phyloP scores from a whole-genome alignment of 352 stramenopile species.

The Blastocystis sp. region DNA sequence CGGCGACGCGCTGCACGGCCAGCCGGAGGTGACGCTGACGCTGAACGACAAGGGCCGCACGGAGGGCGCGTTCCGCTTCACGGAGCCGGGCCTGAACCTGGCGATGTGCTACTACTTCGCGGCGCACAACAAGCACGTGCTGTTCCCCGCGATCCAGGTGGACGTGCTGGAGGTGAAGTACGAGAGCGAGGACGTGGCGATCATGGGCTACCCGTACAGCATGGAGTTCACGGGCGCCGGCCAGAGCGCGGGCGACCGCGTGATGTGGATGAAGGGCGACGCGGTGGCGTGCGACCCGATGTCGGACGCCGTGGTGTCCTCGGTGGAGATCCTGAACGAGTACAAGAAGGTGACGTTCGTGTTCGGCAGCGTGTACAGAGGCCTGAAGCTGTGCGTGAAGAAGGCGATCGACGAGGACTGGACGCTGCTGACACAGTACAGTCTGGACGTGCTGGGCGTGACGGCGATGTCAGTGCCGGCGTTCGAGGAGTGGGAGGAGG shows the following conservation, averaged over 20 bases:
- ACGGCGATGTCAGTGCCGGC: slow-evolving; percentile 4
- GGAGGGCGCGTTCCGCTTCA: slow-evolving; percentile 52
- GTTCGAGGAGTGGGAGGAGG: background rate
- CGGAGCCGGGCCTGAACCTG: slow-evolving; percentile 44
- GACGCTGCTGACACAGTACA: slow-evolving; percentile 50
- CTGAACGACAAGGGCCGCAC: slow-evolving; percentile 2
- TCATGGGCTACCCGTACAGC: slow-evolving; percentile 31
- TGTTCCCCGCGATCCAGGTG: slow-evolving; percentile 29
- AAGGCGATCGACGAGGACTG: slow-evolving; percentile 33
- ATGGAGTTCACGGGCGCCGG: slow-evolving; percentile 58
- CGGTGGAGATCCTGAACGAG: slow-evolving; percentile 56
- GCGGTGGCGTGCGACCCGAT: slow-evolving; percentile 18
- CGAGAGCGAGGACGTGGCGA: slow-evolving; percentile 51
- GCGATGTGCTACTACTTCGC: slow-evolving; percentile 67
- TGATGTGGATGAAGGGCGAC: slow-evolving; percentile 39
- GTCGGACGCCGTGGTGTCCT: slow-evolving; percentile 13
- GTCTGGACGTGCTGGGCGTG: slow-evolving; percentile 49
- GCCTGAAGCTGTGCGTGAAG: slow-evolving; percentile 57
- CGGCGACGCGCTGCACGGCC: slow-evolving; percentile 49
- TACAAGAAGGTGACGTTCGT: slow-evolving; percentile 51
- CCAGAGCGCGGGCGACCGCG: slow-evolving; percentile 38
- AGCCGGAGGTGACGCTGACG: slow-evolving; percentile 43
- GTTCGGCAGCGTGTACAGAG: slow-evolving; percentile 20
- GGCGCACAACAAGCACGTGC: slow-evolving; percentile 34
- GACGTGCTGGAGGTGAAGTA: slow-evolving; percentile 64